Percentiles rank a stretch among this genome's conserved stretches.
These are phyloP conservation scores for Lachnellula arida DNA, from an alignment of 2,329 filamentous ascomycete species.

Conservation along the genomic window DNA sequence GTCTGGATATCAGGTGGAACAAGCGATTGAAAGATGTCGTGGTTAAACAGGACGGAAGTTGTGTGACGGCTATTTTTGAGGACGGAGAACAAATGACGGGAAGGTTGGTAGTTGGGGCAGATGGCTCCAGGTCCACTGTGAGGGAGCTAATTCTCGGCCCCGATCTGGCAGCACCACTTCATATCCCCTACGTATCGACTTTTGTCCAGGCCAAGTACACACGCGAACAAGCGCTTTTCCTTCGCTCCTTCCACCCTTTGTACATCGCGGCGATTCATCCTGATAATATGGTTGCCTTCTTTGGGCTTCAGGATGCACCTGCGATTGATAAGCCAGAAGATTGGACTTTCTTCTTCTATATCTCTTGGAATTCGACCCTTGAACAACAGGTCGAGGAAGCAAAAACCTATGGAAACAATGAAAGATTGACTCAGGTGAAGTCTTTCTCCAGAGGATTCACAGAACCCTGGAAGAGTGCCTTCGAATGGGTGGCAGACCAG, in stretches of 20 bases:
- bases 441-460: conserved; percentile 35
- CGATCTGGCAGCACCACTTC: conserved; percentile 31
- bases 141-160: conserved; percentile 31
- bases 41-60: conserved; percentile 27
- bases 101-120: conserved; percentile 32
- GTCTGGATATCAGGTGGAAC: conserved; percentile 34
- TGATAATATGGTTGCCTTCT: conserved; percentile 40
- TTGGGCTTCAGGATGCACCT: conserved; percentile 40
- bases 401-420: conserved; percentile 31
- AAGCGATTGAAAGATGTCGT: conserved; percentile 36
- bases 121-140: conserved; percentile 31
- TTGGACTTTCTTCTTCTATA: conserved; percentile 45
- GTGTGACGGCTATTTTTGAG: conserved; percentile 31
- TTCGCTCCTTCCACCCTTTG: conserved; percentile 42
- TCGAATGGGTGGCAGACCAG: conserved; percentile 32
- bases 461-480: conserved; percentile 41
- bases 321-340: conserved; percentile 35
- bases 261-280: conserved; percentile 41
- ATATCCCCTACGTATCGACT: conserved; percentile 40
- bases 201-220: conserved; percentile 41
- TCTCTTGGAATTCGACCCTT: conserved; percentile 38
- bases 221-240: conserved; percentile 38
- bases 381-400: conserved; percentile 39
- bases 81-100: conserved; percentile 30
- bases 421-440: conserved; percentile 38